phyloP scores from a whole-genome alignment of 108 stramenopile species.

The Pseudonitzschia multistriata region DNA sequence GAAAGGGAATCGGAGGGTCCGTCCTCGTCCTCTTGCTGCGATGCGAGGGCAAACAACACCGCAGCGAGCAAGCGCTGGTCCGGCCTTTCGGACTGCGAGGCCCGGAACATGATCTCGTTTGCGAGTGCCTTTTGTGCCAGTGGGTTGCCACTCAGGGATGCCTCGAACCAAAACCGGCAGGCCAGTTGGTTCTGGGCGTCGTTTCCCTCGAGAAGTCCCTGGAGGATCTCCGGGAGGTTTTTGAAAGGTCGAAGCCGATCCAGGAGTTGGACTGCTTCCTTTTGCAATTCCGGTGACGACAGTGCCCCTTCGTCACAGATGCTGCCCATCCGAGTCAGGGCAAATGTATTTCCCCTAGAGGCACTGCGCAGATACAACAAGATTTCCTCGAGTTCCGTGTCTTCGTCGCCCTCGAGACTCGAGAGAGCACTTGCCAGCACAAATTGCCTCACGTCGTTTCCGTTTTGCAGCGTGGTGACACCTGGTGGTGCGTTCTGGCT shows the following conservation, averaged over 20 bases:
- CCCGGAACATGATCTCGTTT: slow-evolving; percentile 54
- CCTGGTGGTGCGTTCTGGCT: background rate
- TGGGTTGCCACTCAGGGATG: slow-evolving; percentile 51
- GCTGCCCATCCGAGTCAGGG: slow-evolving; percentile 54
- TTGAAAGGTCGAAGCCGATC: slow-evolving; percentile 11
- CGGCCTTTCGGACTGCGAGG: slow-evolving; percentile 8
- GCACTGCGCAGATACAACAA: slow-evolving; percentile 60
- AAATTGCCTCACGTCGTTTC: slow-evolving; percentile 61
- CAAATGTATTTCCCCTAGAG: slow-evolving; percentile 52
- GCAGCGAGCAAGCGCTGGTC: slow-evolving; percentile 42
- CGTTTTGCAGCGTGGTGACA: slow-evolving; percentile 3
- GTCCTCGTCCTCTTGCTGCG: slow-evolving; percentile 45
- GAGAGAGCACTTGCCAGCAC: slow-evolving; percentile 60
- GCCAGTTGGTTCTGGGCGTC: slow-evolving; percentile 26
- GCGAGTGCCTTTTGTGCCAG: slow-evolving; percentile 57
- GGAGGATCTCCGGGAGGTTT: slow-evolving; percentile 10
- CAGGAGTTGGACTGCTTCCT: slow-evolving; percentile 15
- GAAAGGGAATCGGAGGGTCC: slow-evolving; percentile 41
- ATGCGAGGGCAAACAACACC: slow-evolving; percentile 52
- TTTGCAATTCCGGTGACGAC: slow-evolving; percentile 3
- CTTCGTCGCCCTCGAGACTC: background rate
- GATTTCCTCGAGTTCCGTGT: slow-evolving; percentile 6
- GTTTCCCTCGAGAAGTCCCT: background rate
- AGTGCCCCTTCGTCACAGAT: slow-evolving; percentile 44
- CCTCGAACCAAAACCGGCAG: slow-evolving; percentile 50